These are phyloP conservation scores for Mortierella sp. DNA, from an alignment of 371 early-diverging fungal species.

Conservation along the genomic window DNA sequence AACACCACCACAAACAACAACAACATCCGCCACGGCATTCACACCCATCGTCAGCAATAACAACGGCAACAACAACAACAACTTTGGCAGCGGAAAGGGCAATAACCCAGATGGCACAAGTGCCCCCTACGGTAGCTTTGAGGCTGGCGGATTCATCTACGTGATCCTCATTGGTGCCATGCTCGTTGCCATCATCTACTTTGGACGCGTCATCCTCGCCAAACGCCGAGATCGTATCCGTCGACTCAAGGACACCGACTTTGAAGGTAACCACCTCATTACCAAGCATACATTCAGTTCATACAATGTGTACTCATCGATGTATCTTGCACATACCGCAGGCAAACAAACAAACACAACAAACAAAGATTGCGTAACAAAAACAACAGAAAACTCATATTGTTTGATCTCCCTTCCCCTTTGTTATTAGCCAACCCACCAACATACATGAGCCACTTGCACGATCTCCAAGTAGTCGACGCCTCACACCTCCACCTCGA, in stretches of 20 bases:
- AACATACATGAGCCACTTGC: constrained; percentile 4
- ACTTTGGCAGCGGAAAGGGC: not conserved
- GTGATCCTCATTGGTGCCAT: constrained; percentile 17
- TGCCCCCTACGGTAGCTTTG: not conserved
- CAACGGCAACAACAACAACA: not conserved
- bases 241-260: constrained; percentile 16
- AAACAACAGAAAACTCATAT: not conserved
- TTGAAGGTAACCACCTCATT: constrained; percentile 23
- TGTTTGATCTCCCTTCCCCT: no score
- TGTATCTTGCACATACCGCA: not conserved
- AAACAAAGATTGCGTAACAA: not conserved
- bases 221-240: constrained; percentile 15
- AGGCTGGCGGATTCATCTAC: constrained; percentile 32
- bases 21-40: not conserved
- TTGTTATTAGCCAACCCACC: not conserved
- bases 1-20: not conserved
- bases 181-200: constrained; percentile 23
- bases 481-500: not conserved
- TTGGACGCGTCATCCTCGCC: constrained; percentile 21
- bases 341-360: not conserved
- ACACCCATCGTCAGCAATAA: not conserved
- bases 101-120: not conserved
- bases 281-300: no score
- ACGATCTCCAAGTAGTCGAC: constrained; percentile 3
- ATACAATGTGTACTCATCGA: not conserved